phyloP scores from a whole-genome alignment of 2,329 filamentous ascomycete species.

The Tricladium varicosporioides region DNA sequence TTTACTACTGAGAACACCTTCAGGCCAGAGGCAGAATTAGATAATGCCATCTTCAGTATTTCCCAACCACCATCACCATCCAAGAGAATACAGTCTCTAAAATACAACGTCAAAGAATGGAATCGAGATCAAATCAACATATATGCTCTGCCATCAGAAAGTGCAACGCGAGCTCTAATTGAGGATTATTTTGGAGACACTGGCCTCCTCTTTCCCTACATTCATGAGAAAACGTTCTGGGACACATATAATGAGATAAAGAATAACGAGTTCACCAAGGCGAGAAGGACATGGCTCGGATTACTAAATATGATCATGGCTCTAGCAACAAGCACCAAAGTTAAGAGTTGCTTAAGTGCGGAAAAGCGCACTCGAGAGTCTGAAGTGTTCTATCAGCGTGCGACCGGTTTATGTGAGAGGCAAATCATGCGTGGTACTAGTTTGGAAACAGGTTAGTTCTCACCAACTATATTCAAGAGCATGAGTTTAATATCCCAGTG shows the following conservation, averaged over 20 bases:
- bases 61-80: conserved; percentile 25
- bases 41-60: conserved; percentile 22
- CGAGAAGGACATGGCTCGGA: conserved; percentile 49
- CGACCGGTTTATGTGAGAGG: conserved; percentile 42
- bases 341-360: conserved; percentile 31
- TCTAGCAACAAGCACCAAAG: conserved; percentile 41
- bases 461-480: neutral
- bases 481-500: conserved; percentile 33
- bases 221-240: conserved; percentile 38
- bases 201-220: conserved; percentile 39
- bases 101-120: neutral
- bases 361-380: conserved; percentile 40
- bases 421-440: conserved; percentile 42
- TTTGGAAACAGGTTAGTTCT: conserved; percentile 41
- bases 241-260: conserved; percentile 36
- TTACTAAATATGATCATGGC: conserved; percentile 50
- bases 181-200: conserved; percentile 38
- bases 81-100: neutral
- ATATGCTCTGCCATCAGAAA: conserved; percentile 35
- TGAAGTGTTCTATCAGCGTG: conserved; percentile 45
- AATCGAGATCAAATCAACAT: conserved; percentile 27
- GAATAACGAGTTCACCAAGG: conserved; percentile 33
- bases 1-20: conserved; percentile 3
- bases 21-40: conserved; percentile 9
- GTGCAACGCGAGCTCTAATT: conserved; percentile 33